Evolutionary conservation across 2,329 filamentous ascomycete genomes (phyloP).

Genomic region (Dendryphion nanum): DNA sequence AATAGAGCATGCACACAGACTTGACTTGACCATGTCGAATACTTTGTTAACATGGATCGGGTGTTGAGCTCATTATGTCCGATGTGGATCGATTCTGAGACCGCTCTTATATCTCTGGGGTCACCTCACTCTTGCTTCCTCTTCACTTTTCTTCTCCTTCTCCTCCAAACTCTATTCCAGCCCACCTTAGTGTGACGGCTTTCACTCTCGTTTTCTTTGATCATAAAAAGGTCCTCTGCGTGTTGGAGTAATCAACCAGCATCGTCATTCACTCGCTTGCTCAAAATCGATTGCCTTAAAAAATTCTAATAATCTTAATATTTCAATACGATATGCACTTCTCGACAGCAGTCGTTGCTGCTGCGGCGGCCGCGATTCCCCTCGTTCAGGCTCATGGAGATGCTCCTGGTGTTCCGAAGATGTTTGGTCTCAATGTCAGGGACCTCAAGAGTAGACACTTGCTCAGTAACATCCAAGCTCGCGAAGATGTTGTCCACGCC

Average conservation of each 20-base stretch:
- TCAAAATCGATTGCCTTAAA: conserved; percentile 7
- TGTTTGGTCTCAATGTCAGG: conserved; percentile 33
- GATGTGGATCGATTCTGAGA: too few species aligned
- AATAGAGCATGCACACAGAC: too few species aligned
- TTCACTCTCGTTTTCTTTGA: conserved; percentile 17
- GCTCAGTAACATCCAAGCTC: conserved; percentile 26
- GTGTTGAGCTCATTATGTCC: too few species aligned
- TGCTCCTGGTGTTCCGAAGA: conserved; percentile 26
- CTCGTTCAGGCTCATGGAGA: conserved; percentile 31
- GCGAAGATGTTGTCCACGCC: conserved; percentile 16
- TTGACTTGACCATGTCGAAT: too few species aligned
- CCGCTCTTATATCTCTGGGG: conserved; percentile 3
- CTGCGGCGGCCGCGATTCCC: conserved; percentile 26
- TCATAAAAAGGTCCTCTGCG: conserved; percentile 15
- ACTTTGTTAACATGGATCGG: too few species aligned
- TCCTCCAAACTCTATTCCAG: neutral
- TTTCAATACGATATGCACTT: conserved; percentile 27
- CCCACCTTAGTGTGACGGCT: conserved; percentile 6
- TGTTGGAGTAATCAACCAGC: too few species aligned
- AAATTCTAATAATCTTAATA: conserved; percentile 4
- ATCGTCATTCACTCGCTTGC: conserved; percentile 35
- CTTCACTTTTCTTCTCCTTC: neutral
- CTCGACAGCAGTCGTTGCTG: conserved; percentile 26
- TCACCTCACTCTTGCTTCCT: conserved; percentile 2
- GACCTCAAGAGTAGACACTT: conserved; percentile 35